A percentile compares a stretch with the other conserved stretches of the same genome.
phyloP scores from a whole-genome alignment of 2,329 filamentous ascomycete species.

The Macrophomina tecta region DNA sequence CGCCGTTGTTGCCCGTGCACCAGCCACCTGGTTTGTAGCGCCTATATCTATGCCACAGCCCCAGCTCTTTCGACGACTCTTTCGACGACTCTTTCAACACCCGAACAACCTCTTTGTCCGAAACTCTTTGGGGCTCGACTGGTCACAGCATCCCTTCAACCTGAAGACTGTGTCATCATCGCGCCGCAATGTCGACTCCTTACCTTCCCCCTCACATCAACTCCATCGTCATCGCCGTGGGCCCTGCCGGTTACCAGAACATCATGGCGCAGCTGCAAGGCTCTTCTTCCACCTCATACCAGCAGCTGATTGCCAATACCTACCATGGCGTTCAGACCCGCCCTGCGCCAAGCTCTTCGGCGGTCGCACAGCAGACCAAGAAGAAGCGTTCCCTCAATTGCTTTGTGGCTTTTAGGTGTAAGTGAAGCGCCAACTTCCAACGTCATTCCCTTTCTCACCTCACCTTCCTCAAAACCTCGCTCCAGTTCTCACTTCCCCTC shows the following conservation, averaged over 20 bases:
- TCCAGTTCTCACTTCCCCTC: too few species aligned
- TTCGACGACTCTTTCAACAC: background rate
- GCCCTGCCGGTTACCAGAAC: background rate
- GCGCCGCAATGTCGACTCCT: background rate
- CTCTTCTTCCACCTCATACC: background rate
- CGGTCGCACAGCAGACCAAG: background rate
- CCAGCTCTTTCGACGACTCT: background rate
- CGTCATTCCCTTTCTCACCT: too few species aligned
- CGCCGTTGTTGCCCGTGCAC: conserved; percentile 6
- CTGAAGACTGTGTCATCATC: background rate
- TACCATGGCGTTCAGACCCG: background rate
- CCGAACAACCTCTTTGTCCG: conserved; percentile 6
- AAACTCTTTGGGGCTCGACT: background rate
- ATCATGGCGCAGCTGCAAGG: background rate
- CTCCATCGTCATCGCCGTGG: background rate
- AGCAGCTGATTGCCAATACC: background rate
- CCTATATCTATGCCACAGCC: background rate
- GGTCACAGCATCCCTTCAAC: background rate
- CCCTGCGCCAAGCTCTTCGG: background rate
- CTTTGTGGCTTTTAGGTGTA: conserved; percentile 46
- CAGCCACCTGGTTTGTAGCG: conserved; percentile 1
- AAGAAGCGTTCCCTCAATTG: conserved; percentile 40
- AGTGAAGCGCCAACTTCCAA: conserved; percentile 17
- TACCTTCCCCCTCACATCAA: conserved; percentile 1
- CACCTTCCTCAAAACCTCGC: too few species aligned